phyloP scores from a whole-genome alignment of 768 basidiomycete species.

The Lactarius tabidus region DNA sequence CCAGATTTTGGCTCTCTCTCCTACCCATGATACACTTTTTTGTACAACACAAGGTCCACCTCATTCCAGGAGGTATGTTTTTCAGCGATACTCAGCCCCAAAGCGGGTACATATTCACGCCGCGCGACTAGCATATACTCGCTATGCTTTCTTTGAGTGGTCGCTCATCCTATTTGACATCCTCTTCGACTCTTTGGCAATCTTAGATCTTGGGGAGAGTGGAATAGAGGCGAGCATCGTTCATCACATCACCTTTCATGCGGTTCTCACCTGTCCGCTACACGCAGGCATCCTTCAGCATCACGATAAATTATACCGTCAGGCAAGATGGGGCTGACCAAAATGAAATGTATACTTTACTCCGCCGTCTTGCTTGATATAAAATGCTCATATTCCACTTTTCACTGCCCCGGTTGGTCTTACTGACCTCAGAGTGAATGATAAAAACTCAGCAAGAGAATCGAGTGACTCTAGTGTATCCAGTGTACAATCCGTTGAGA shows the following conservation, averaged over 20 bases:
- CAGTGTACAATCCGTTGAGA: background rate
- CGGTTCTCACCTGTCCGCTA: conserved; percentile 7
- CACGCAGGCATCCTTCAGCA: conserved; percentile 30
- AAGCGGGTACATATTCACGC: conserved; percentile 7
- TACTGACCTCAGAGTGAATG: conserved; percentile 10
- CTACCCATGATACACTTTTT: conserved; percentile 80
- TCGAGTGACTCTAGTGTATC: conserved; percentile 7
- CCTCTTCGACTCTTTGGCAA: conserved; percentile 63
- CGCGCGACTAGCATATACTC: conserved; percentile 66
- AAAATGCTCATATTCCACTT: conserved; percentile 15
- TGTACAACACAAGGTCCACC: conserved; percentile 77
- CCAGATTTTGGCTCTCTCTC: conserved; percentile 67
- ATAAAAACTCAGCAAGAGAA: conserved; percentile 5
- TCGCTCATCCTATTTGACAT: conserved; percentile 70
- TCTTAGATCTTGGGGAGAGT: conserved; percentile 52
- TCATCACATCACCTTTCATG: background rate
- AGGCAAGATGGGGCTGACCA: conserved; percentile 27
- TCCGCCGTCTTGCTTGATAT: conserved; percentile 40
- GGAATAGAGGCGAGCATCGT: conserved; percentile 45
- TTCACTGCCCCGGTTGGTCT: background rate
- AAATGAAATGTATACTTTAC: conserved; percentile 43
- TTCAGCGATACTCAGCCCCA: background rate
- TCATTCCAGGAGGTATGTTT: conserved; percentile 67
- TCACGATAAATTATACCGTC: conserved; percentile 26
- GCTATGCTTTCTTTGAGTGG: conserved; percentile 89